Evolutionary conservation across 176 grass and related monocot species (phyloP), one percentile per base, ranked within the genome.

Genomic region (Carex littledalei): DNA sequence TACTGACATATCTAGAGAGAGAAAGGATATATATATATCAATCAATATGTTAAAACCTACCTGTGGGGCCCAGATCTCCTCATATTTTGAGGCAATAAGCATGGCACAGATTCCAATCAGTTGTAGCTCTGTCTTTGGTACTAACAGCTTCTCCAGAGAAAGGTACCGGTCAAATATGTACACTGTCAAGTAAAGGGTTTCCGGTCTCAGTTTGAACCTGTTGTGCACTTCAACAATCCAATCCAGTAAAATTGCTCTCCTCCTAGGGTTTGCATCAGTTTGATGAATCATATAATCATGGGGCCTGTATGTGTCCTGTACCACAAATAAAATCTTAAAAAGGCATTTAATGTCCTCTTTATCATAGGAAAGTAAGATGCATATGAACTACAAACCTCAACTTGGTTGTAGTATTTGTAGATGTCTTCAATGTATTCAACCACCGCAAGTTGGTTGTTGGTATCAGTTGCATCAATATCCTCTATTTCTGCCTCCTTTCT

Each of bases 71-170:
- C 86, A 92, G 31, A 89, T 90, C 76, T 98, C 95, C 64, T 93
- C 95, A 26, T 98, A 98, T 69, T 98, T 94, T 87, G 85, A 88
- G 16, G 93, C 93, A 82, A 98, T 89, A 85, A 98, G 62, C 91
- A 98, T 90, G 85, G 93, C 89, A 79, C 81, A 90, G 57, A 98
- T 6, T 10, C 93, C 95, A 1, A 98, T 81, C 6, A 98, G 86
- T 89, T 95, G 93, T 24, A 98, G 67, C 63, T 98, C 86, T 72
- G 88, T 98, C 84, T 83, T 89, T 17, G 53, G 21, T 24, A 90
- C 54, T 17, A 67, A 18, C 32, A 88, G 75, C 63, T 20, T 55
- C 34, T 92, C 90, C 58, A 81, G 63, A 35, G 91, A 90, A 57
- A 94, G 88, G 86, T 91, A 94, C 76, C 84, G 84, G 26, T 95